A percentile compares a stretch with the other conserved stretches of the same genome.
Evolutionary conservation across 106 monocot genomes (phyloP).

Genomic region (Allium sativum): DNA sequence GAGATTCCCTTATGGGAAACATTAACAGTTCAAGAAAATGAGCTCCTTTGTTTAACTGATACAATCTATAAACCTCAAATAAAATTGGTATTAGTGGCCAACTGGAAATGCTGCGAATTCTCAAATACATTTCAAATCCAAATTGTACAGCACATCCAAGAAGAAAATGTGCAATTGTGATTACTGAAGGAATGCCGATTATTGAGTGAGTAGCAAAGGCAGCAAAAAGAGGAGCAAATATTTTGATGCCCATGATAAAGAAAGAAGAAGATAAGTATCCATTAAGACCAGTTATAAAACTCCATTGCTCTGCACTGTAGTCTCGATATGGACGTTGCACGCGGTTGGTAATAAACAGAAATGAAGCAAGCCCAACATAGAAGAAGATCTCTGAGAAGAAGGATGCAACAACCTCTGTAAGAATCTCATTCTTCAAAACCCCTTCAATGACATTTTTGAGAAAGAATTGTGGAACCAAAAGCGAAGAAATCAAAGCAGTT

Average conservation of each 20-base stretch:
- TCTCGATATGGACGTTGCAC: slow-evolving; percentile 59
- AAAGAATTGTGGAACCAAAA: slow-evolving; percentile 53
- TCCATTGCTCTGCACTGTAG: slow-evolving; percentile 55
- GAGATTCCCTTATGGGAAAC: slow-evolving; percentile 25
- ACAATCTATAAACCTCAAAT: slow-evolving; percentile 72
- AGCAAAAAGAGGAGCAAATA: slow-evolving; percentile 46
- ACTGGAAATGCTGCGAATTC: slow-evolving; percentile 27
- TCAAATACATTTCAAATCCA: slow-evolving; percentile 39
- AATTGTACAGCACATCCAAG: slow-evolving; percentile 58
- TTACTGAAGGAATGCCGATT: slow-evolving; percentile 37
- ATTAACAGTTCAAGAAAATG: slow-evolving; percentile 53
- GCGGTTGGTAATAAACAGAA: slow-evolving; percentile 31
- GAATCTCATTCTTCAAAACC: slow-evolving; percentile 29
- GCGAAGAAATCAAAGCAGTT: slow-evolving; percentile 41
- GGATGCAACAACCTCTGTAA: slow-evolving; percentile 55
- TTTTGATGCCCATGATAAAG: slow-evolving; percentile 64
- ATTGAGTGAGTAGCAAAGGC: slow-evolving; percentile 45
- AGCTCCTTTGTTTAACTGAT: slow-evolving; percentile 59
- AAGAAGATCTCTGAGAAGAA: slow-evolving; percentile 48
- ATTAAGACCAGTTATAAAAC: slow-evolving; percentile 53
- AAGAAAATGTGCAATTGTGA: slow-evolving; percentile 54
- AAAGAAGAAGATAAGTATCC: slow-evolving; percentile 56
- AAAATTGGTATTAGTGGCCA: slow-evolving; percentile 71
- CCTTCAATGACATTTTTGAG: slow-evolving; percentile 29
- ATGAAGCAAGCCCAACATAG: slow-evolving; percentile 45